Base-by-base conservation (phyloP, 2,329 filamentous ascomycete species). In the Aspergillus quadricinctus region DNA sequence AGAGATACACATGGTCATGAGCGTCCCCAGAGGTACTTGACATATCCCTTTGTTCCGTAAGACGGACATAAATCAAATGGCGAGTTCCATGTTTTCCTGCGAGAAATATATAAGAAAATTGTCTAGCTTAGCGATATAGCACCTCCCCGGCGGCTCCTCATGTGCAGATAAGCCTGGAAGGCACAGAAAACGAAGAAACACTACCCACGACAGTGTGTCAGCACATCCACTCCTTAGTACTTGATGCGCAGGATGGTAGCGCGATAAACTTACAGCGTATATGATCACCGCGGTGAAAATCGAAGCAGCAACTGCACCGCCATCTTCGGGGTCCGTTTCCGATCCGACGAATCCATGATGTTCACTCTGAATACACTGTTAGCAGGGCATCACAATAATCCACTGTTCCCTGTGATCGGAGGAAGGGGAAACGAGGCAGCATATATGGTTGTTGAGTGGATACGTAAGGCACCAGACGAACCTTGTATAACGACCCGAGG, bases 161-260 rank as follows among this genome's bases (percentile, higher is more conserved):
- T 77, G 75, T 97, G 92, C 59, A 97, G 82, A 69, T 89, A 84
- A 61, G 92, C 93, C 75, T 97, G 93, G 64, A 92, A 84, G 56
- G 88, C 89, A 76, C 93, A 97, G 78, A 96, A 97, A 51, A 95
- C 81, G 55, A 97, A 83, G 81, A 97, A 97, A 19, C 82, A 86
- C 92, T 95, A 63, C 21, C 35, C 50, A 50, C 21, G 23, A 2
- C 40, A 43, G 56, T 27, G 35, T 28, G 52, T 69, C 53, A 68
- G 63, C 53, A 52, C 31, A 17, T 37, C 31, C 14, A 7, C 14
- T 17, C 14, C 31, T 17, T 37, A 35, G 11, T 4, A 56, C 28
- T 43, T 40, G 25, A 6, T 23, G 4, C 31, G 31, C 29, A 17
- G n/a, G 25, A 37, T 7, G 27, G 35, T 8, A 8, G n/a, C 25